These are phyloP conservation scores for Colletotrichum chlorophyti DNA, from an alignment of 2,329 filamentous ascomycete species.

Conservation along the genomic window DNA sequence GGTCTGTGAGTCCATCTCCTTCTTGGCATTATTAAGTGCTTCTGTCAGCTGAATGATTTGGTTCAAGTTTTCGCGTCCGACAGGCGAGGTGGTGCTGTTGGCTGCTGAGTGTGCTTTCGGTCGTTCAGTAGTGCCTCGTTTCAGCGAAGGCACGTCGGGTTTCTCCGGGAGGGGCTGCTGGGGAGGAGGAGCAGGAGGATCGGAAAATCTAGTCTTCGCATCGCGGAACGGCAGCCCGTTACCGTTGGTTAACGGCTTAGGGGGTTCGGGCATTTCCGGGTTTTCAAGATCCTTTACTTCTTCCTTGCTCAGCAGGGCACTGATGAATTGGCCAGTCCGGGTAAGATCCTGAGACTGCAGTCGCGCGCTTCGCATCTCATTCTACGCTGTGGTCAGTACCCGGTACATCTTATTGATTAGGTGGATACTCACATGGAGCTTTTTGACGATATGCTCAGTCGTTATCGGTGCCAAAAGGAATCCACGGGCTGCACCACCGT, in stretches of 20 bases:
- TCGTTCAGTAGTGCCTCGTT: slow-evolving; percentile 78
- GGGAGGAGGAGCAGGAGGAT: slow-evolving; percentile 90
- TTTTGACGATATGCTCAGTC: slow-evolving; percentile 93
- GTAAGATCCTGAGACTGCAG: slow-evolving; percentile 87
- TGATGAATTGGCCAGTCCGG: slow-evolving; percentile 82
- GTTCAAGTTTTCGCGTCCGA: slow-evolving; percentile 62
- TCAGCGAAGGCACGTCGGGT: slow-evolving; percentile 79
- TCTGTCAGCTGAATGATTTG: slow-evolving; percentile 88
- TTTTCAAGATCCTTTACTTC: slow-evolving; percentile 65
- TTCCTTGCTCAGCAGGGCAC: slow-evolving; percentile 77
- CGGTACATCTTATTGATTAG: not conserved
- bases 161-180: slow-evolving; percentile 94
- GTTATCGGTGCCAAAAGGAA: slow-evolving; percentile 90
- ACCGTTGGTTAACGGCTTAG: slow-evolving; percentile 59
- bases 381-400: slow-evolving; percentile 55
- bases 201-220: slow-evolving; percentile 84
- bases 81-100: slow-evolving; percentile 61
- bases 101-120: slow-evolving; percentile 59
- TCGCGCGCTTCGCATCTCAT: slow-evolving; percentile 88
- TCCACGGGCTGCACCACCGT: slow-evolving; percentile 60
- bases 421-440: slow-evolving; percentile 70
- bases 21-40: slow-evolving; percentile 81
- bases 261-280: slow-evolving; percentile 52
- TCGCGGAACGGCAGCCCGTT: slow-evolving; percentile 69
- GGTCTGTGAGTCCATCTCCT: slow-evolving; percentile 85